Percentiles rank a stretch among this genome's conserved stretches.
Evolutionary conservation across 2,329 filamentous ascomycete species (phyloP).

Genomic region (Fonsecaea multimorphosa): DNA sequence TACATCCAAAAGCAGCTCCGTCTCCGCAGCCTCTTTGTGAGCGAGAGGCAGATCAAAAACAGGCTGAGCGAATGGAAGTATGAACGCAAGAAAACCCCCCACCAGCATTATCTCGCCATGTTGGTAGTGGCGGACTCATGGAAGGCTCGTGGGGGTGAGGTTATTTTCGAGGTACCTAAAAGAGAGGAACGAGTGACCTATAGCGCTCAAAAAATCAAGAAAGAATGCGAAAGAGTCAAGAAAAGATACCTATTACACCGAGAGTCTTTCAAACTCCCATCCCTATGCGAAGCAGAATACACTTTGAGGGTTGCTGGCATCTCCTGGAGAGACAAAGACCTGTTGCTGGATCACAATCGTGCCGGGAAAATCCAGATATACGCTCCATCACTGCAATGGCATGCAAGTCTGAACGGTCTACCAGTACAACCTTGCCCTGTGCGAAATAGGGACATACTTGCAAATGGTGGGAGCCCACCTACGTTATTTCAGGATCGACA

Average conservation of each 20-base stretch:
- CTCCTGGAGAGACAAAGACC: slow-evolving; percentile 5
- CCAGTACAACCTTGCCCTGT: neutral
- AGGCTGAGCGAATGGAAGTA: slow-evolving; percentile 34
- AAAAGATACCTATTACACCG: slow-evolving; percentile 20
- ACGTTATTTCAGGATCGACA: neutral
- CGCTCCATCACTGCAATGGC: neutral
- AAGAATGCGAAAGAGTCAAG: slow-evolving; percentile 33
- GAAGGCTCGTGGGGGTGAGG: slow-evolving; percentile 4
- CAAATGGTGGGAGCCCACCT: neutral
- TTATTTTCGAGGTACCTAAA: slow-evolving; percentile 32
- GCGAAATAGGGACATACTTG: neutral
- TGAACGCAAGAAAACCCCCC: slow-evolving; percentile 32
- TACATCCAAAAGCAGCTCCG: slow-evolving; percentile 25
- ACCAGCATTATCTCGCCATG: slow-evolving; percentile 33
- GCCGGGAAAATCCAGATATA: neutral
- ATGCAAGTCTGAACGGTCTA: neutral
- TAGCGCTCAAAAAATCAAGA: slow-evolving; percentile 26
- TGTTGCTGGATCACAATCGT: neutral
- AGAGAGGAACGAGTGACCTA: slow-evolving; percentile 17
- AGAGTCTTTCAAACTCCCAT: slow-evolving; percentile 5
- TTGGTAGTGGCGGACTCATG: slow-evolving; percentile 19
- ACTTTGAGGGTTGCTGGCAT: slow-evolving; percentile 19
- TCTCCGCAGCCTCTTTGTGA: slow-evolving; percentile 23
- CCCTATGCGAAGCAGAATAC: slow-evolving; percentile 17
- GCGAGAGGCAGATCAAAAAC: slow-evolving; percentile 33